Percentiles rank a stretch among this genome's conserved stretches.
phyloP scores from a whole-genome alignment of 176 grass and related monocot species.

The Aegilops bicornis region DNA sequence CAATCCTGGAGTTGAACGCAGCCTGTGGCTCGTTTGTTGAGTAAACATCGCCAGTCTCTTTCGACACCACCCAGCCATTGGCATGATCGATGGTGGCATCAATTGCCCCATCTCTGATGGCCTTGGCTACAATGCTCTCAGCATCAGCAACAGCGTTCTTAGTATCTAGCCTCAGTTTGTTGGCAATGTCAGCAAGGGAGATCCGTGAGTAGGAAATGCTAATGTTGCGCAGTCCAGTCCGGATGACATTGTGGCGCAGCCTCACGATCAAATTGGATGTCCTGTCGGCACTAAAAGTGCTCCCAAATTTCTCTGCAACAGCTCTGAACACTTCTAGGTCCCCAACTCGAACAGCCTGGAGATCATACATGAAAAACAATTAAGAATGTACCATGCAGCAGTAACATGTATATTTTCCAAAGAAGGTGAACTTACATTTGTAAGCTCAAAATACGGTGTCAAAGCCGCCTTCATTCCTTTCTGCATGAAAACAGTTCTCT shows the following conservation, averaged over 20 bases:
- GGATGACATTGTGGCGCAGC: conserved; percentile 78
- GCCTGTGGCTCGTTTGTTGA: conserved; percentile 88
- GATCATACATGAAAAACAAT: conserved; percentile 17
- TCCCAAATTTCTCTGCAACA: conserved; percentile 67
- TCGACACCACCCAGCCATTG: conserved; percentile 81
- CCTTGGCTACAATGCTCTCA: conserved; percentile 82
- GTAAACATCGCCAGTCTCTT: conserved; percentile 82
- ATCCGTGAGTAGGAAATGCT: conserved; percentile 79
- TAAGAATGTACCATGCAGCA: not conserved
- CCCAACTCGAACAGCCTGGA: conserved; percentile 79
- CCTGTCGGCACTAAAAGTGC: conserved; percentile 70
- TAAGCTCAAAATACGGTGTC: conserved; percentile 82
- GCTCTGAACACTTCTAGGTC: conserved; percentile 79
- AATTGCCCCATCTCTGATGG: conserved; percentile 76
- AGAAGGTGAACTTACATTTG: conserved; percentile 49
- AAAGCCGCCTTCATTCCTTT: conserved; percentile 87
- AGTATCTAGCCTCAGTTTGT: conserved; percentile 71
- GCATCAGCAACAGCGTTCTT: conserved; percentile 67
- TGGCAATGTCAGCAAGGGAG: conserved; percentile 79
- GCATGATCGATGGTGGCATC: conserved; percentile 82
- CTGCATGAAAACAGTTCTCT: conserved; percentile 89
- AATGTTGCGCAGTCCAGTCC: conserved; percentile 88
- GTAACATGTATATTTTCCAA: not conserved
- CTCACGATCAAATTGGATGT: conserved; percentile 78
- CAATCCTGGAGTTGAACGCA: conserved; percentile 71